phyloP scores from a whole-genome alignment of 2,329 filamentous ascomycete genomes.

The Harringtonia aguacate region DNA sequence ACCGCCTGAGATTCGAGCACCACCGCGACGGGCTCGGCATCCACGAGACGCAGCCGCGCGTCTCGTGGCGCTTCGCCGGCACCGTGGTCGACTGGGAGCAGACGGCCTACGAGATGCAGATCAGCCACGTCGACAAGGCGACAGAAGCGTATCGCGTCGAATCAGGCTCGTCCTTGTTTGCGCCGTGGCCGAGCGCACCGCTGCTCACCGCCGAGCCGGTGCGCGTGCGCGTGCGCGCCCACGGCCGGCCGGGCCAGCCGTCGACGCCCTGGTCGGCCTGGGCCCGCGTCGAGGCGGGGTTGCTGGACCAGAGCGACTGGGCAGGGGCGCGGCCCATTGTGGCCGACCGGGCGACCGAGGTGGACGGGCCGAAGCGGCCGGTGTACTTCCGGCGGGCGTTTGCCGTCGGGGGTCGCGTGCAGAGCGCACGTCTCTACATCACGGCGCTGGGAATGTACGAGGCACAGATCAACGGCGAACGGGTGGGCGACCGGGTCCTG shows the following conservation, averaged over 20 bases:
- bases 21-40: slow-evolving; percentile 11
- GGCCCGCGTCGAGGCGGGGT: slow-evolving; percentile 9
- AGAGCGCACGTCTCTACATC: slow-evolving; percentile 21
- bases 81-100: slow-evolving; percentile 5
- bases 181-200: slow-evolving; percentile 20
- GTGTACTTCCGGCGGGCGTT: slow-evolving; percentile 10
- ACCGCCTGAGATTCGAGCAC: no score
- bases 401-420: slow-evolving; percentile 6
- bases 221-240: slow-evolving; percentile 1
- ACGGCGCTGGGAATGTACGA: slow-evolving; percentile 22
- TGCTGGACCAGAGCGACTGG: slow-evolving; percentile 10
- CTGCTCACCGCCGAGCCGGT: slow-evolving; percentile 2
- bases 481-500: slow-evolving; percentile 18
- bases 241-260: neutral
- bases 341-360: neutral
- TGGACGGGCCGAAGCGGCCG: slow-evolving; percentile 3
- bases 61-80: slow-evolving; percentile 11
- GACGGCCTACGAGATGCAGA: slow-evolving; percentile 5
- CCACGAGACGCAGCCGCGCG: slow-evolving; percentile 3
- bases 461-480: slow-evolving; percentile 22
- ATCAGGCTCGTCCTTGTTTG: slow-evolving; percentile 16
- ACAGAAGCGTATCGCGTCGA: neutral
- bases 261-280: slow-evolving; percentile 10
- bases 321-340: slow-evolving; percentile 4
- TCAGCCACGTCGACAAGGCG: neutral